Evolutionary conservation across 257 asterid genomes (phyloP).

Genomic region (Jacaranda copaia): DNA sequence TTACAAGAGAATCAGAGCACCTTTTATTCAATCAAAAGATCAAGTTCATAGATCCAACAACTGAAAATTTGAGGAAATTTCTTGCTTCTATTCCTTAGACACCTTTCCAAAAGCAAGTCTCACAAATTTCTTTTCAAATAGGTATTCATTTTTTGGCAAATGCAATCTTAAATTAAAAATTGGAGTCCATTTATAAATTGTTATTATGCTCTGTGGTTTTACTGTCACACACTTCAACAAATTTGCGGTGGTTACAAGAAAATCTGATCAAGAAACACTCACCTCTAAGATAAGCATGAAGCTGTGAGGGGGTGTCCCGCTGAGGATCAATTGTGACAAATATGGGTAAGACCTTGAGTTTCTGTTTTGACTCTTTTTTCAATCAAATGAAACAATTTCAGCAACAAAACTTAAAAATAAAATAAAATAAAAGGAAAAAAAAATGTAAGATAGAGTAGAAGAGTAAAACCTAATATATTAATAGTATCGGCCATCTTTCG

Average conservation of each 20-base stretch:
- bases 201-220: neutral
- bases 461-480: constrained; percentile 67
- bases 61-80: neutral
- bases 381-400: constrained; percentile 38
- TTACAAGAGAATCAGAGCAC: neutral
- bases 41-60: neutral
- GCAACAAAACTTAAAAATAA: neutral
- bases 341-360: constrained; percentile 77
- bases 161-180: neutral
- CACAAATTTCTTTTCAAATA: neutral
- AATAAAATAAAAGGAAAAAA: neutral
- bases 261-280: constrained; percentile 33
- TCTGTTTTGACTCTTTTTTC: constrained; percentile 68
- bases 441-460: constrained; percentile 24
- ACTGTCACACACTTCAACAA: neutral
- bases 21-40: neutral
- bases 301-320: constrained; percentile 88
- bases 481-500: constrained; percentile 83
- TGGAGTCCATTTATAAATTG: neutral
- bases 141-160: neutral
- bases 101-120: neutral
- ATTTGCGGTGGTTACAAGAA: constrained; percentile 20
- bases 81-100: constrained; percentile 6
- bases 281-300: constrained; percentile 86
- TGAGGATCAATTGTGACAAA: constrained; percentile 99